These are phyloP conservation scores for Penicillium glabrum DNA, from an alignment of 2,329 filamentous ascomycete genomes.

Conservation along the genomic window DNA sequence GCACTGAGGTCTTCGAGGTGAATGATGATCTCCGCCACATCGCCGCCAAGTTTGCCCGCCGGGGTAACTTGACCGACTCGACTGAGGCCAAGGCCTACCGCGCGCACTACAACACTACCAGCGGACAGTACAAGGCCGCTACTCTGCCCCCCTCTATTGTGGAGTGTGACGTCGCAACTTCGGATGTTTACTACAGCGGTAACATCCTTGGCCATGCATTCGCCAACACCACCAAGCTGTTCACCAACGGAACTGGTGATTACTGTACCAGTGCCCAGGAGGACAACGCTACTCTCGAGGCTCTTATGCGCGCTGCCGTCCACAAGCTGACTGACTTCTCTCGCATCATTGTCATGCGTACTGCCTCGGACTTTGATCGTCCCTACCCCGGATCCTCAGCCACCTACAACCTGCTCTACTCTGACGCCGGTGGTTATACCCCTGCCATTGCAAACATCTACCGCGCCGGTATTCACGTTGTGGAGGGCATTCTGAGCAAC, in stretches of 20 bases:
- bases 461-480: conserved; percentile 63
- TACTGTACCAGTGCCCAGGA: conserved; percentile 75
- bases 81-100: conserved; percentile 54
- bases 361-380: conserved; percentile 70
- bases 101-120: conserved; percentile 46
- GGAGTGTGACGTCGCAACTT: conserved; percentile 67
- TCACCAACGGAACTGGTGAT: conserved; percentile 66
- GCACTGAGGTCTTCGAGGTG: conserved; percentile 69
- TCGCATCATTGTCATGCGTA: conserved; percentile 67
- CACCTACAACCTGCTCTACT: conserved; percentile 59
- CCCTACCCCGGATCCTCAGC: conserved; percentile 59
- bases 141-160: conserved; percentile 55
- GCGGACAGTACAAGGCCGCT: conserved; percentile 41
- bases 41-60: conserved; percentile 53
- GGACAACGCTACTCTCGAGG: conserved; percentile 69
- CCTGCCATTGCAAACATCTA: conserved; percentile 67
- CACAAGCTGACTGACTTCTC: conserved; percentile 63
- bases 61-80: conserved; percentile 56
- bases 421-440: conserved; percentile 63
- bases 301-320: conserved; percentile 60
- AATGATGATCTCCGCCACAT: conserved; percentile 58
- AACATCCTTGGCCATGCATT: conserved; percentile 61
- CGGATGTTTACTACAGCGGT: conserved; percentile 71
- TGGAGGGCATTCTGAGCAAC: conserved; percentile 60
- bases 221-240: conserved; percentile 61